Evolutionary conservation across 2,329 filamentous ascomycete species (phyloP).

Genomic region (Cadophora malorum): DNA sequence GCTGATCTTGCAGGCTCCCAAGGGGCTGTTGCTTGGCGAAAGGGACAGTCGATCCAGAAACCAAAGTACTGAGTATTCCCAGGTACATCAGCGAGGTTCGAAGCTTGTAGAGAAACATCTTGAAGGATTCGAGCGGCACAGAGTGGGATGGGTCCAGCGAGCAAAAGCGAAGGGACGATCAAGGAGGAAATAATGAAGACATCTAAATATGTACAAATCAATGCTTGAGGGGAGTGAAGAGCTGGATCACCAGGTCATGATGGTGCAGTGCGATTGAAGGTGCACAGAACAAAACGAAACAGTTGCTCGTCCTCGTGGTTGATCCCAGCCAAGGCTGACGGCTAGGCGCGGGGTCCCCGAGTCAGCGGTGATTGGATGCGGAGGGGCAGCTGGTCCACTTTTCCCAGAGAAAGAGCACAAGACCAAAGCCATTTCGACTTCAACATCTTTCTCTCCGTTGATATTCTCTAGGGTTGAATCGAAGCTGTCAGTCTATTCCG

Average conservation of each 20-base stretch:
- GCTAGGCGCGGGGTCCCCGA: conserved; percentile 9
- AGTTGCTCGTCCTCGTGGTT: conserved; percentile 25
- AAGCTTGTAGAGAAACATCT: conserved; percentile 31
- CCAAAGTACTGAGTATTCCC: conserved; percentile 16
- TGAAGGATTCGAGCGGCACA: conserved; percentile 11
- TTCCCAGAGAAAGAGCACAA: not conserved
- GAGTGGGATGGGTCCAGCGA: conserved; percentile 16
- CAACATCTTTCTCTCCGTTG: not conserved
- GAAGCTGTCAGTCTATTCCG: too few relatives aligned
- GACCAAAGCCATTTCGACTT: conserved; percentile 2
- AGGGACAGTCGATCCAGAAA: conserved; percentile 19
- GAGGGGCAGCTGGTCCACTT: not conserved
- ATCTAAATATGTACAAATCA: conserved; percentile 33
- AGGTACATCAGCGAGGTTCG: conserved; percentile 26
- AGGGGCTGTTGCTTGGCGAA: conserved; percentile 23
- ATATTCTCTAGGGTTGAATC: too few relatives aligned
- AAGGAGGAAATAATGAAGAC: conserved; percentile 32
- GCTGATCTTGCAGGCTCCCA: conserved; percentile 16
- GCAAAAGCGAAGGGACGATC: conserved; percentile 19
- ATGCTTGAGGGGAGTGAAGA: not conserved
- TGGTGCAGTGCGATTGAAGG: conserved; percentile 17
- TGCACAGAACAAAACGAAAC: conserved; percentile 5
- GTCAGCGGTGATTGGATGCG: not conserved
- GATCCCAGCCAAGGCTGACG: conserved; percentile 19
- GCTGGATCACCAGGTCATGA: conserved; percentile 29